These are phyloP conservation scores for Lasiodiplodia sp. DNA, from an alignment of 2,329 filamentous ascomycete species.

Conservation along the genomic window DNA sequence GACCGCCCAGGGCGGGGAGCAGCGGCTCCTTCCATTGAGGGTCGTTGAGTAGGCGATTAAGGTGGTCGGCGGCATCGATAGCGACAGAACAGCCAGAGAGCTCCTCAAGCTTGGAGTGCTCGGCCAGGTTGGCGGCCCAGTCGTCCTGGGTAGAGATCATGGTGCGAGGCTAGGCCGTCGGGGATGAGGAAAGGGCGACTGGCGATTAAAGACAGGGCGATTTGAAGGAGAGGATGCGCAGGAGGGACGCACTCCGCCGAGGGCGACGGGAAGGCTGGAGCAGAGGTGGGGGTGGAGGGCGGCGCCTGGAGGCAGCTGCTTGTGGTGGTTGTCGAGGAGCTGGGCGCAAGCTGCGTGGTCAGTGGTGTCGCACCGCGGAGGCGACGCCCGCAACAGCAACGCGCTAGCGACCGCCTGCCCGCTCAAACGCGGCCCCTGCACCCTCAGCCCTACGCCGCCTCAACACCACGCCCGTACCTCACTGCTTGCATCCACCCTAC, in stretches of 20 bases:
- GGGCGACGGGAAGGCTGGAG: constrained; percentile 3
- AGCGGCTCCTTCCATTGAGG: constrained; percentile 80
- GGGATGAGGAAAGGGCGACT: constrained; percentile 26
- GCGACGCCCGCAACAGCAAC: not conserved
- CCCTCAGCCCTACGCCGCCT: constrained; percentile 25
- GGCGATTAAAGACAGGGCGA: constrained; percentile 24
- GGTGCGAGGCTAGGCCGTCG: constrained; percentile 31
- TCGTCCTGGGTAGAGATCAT: constrained; percentile 61
- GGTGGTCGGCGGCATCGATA: constrained; percentile 89
- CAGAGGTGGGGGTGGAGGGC: constrained; percentile 13
- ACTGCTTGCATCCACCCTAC: not conserved
- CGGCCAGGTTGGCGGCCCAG: constrained; percentile 62
- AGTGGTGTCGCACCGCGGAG: constrained; percentile 11
- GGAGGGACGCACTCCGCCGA: constrained; percentile 18
- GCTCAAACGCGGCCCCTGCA: not conserved
- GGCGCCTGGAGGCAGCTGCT: constrained; percentile 9
- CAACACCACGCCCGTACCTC: constrained; percentile 19
- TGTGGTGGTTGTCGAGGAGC: constrained; percentile 12
- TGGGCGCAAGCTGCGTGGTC: constrained; percentile 23
- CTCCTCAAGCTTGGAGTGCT: constrained; percentile 70
- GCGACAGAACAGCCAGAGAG: constrained; percentile 79
- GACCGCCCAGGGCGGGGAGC: constrained; percentile 85
- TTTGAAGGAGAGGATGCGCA: constrained; percentile 24
- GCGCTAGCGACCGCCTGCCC: not conserved
- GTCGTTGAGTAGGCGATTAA: constrained; percentile 76